Conservation (phyloP, 305 asterid genomes). For the Andrographis paniculata region DNA sequence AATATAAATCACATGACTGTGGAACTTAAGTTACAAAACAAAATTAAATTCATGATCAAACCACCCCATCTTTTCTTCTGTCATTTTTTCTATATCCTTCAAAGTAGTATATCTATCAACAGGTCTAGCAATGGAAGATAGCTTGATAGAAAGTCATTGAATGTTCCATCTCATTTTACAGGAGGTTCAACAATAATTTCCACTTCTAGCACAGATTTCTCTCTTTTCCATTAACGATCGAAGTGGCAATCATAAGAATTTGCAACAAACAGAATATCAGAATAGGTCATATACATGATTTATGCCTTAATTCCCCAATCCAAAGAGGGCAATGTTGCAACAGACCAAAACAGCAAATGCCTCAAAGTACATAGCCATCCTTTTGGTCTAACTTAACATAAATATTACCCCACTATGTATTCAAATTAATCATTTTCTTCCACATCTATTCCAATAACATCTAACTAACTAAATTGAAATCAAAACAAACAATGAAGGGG, state of each 20-base stretch:
- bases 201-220: background rate
- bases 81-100: background rate
- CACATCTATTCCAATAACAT: background rate
- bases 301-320: no score
- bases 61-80: background rate
- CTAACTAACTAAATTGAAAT: background rate
- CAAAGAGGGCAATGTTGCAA: no score
- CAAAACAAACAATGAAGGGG: background rate
- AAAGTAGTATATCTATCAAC: constrained; percentile 2
- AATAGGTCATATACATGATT: no score
- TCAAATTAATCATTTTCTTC: no score
- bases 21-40: constrained; percentile 2
- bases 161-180: constrained; percentile 7
- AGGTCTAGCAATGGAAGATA: background rate
- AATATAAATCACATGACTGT: background rate
- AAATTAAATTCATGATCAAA: constrained; percentile 1
- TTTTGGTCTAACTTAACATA: no score
- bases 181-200: constrained; percentile 24
- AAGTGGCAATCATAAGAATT: background rate
- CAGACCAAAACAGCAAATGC: no score
- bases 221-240: background rate
- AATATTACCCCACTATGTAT: no score
- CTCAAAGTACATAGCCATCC: no score
- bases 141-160: background rate
- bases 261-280: no score